Evolutionary conservation across 208 protist species (phyloP), one percentile per base, ranked within the genome.

Genomic region (Acanthamoeba castellanii): DNA sequence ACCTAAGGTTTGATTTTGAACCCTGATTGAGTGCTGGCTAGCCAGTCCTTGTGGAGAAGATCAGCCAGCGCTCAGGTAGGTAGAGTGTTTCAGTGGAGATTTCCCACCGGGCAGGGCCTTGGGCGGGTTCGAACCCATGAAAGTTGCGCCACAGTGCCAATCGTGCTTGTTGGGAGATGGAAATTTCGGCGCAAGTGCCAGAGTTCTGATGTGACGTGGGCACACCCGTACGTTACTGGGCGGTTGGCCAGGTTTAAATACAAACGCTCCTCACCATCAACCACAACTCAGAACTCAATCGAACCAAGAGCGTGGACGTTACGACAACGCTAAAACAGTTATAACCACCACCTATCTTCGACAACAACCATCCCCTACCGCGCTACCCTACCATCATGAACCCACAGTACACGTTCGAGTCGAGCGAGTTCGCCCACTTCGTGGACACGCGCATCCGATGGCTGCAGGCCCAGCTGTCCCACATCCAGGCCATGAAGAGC

Each of bases 401-500:
- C 30, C 61, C 16, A 27, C 59, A 11, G 11, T 70, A 70, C 66
- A 9, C 30, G 37, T 82, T n/a, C 72, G 22, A 76, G 68, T 82
- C 72, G 6, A 82, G 7, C 25, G 81, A 88, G 25, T 88, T 88
- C 81, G 18, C 81, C 5, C 81, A 45, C 27, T 88, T 88, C 50
- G 50, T 88, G n/a, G 81, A 88, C 34, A 14, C 50, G 0, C 81
- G 81, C 81, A 88, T 88, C 6, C 22, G 81, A 42, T 88, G 81
- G 81, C 81, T 88, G 34, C 81, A 88, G 50, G 52, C 45, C 14
- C 81, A 88, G 32, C 81, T 88, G 5, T 16, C 27, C 13, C 81
- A 88, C 81, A 64, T 88, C 50, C 42, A 88, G n/a, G 81, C 52
- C 30, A 88, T 88, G 81, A 64, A 88, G 81, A 20, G 27, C 13